These are phyloP conservation scores for Leucogyrophana mollusca DNA, from an alignment of 768 basidiomycete species.

Conservation along the genomic window DNA sequence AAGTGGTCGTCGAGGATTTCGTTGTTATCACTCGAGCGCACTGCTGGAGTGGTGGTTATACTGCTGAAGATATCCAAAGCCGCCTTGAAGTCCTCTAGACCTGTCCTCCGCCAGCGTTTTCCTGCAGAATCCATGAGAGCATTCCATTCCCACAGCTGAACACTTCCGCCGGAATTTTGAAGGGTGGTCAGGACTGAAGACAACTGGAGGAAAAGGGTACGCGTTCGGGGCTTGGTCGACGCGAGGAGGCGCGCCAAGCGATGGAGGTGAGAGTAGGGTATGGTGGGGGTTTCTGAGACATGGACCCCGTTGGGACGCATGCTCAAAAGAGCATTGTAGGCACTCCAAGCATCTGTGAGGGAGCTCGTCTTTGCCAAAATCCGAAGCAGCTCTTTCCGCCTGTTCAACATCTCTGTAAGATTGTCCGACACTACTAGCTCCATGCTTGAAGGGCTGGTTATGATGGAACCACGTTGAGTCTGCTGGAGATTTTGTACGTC, in stretches of 20 bases:
- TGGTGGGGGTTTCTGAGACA: conserved; percentile 7
- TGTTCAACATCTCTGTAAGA: background rate
- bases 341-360: conserved; percentile 39
- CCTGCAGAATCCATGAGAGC: conserved; percentile 67
- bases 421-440: too few relatives aligned
- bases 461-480: too few relatives aligned
- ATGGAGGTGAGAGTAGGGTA: conserved; percentile 50
- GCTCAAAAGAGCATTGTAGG: conserved; percentile 37
- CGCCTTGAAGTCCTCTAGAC: conserved; percentile 54
- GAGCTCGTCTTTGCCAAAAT: conserved; percentile 33
- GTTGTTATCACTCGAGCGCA: conserved; percentile 19
- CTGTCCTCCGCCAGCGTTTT: conserved; percentile 60
- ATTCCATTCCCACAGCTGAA: conserved; percentile 76
- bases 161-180: conserved; percentile 48
- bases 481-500: conserved; percentile 2
- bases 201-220: conserved; percentile 59
- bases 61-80: conserved; percentile 62
- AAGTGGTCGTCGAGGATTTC: conserved; percentile 7
- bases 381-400: conserved; percentile 22
- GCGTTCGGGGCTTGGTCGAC: conserved; percentile 51
- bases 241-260: conserved; percentile 61
- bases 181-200: conserved; percentile 66
- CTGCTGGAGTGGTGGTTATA: conserved; percentile 36
- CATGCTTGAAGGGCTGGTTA: too few relatives aligned
- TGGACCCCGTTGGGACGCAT: conserved; percentile 7